Evolutionary conservation across 1,139 yeast genomes (phyloP).

Genomic region (Suhomyces bokatorum): DNA sequence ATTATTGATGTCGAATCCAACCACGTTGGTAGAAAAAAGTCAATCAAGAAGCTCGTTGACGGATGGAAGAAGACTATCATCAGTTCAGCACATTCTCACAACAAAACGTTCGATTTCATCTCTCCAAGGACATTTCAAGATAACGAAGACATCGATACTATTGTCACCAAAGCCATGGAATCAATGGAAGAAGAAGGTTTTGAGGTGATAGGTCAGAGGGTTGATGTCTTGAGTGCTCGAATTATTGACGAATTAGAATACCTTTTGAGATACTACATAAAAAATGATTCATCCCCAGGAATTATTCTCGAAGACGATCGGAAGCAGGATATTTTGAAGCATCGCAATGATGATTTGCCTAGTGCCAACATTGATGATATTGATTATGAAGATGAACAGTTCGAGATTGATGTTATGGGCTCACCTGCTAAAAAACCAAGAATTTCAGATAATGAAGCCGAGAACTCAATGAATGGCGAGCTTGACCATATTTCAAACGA

Average conservation of each 20-base stretch:
- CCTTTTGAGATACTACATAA: slow-evolving; percentile 38
- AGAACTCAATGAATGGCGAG: slow-evolving; percentile 3
- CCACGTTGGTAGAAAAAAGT: slow-evolving; percentile 33
- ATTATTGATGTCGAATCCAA: slow-evolving; percentile 1
- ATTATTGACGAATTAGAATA: slow-evolving; percentile 71
- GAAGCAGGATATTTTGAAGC: not conserved
- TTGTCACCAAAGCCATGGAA: slow-evolving; percentile 10
- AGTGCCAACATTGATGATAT: slow-evolving; percentile 13
- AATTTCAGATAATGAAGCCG: slow-evolving; percentile 5
- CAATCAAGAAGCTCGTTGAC: slow-evolving; percentile 42
- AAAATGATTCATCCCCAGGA: slow-evolving; percentile 22
- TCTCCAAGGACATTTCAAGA: slow-evolving; percentile 4
- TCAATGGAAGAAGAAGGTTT: slow-evolving; percentile 12
- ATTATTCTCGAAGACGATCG: slow-evolving; percentile 28
- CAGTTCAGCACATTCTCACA: slow-evolving; percentile 20
- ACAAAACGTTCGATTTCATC: slow-evolving; percentile 9
- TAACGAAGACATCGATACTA: slow-evolving; percentile 8
- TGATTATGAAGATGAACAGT: slow-evolving; percentile 12
- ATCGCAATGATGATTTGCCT: slow-evolving; percentile 6
- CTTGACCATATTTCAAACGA: not conserved
- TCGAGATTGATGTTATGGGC: slow-evolving; percentile 16
- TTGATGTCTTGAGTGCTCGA: slow-evolving; percentile 77
- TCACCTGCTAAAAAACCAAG: slow-evolving; percentile 19
- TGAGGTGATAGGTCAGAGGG: slow-evolving; percentile 41
- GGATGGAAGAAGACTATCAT: slow-evolving; percentile 37